phyloP scores from a whole-genome alignment of 2,329 filamentous ascomycete species.

The Pezicula rhizophila region DNA sequence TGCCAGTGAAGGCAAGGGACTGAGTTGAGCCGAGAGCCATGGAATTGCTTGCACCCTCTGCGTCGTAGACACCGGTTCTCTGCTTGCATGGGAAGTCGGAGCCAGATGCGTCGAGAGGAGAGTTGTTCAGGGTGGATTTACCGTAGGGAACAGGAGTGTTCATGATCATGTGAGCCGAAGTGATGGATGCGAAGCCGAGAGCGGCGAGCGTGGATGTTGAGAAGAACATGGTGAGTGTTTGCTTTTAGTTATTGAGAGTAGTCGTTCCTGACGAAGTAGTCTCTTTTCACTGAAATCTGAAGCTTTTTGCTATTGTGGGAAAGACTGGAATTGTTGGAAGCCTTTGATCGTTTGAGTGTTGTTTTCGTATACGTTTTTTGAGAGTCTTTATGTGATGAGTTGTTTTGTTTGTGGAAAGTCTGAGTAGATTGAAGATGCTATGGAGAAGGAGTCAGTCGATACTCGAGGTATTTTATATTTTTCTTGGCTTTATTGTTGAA shows the following conservation, averaged over 20 bases:
- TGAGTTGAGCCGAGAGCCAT: slow-evolving; percentile 60
- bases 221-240: slow-evolving; percentile 35
- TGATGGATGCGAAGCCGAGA: slow-evolving; percentile 51
- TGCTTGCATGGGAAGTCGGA: slow-evolving; percentile 80
- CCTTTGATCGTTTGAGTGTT: neutral
- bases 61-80: slow-evolving; percentile 39
- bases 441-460: no score
- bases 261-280: slow-evolving; percentile 21
- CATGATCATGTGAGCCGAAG: slow-evolving; percentile 74
- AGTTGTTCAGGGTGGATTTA: slow-evolving; percentile 46
- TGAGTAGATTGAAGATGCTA: no score
- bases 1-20: slow-evolving; percentile 59
- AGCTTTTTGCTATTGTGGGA: neutral
- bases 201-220: slow-evolving; percentile 46
- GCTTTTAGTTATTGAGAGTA: slow-evolving; percentile 5
- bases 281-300: slow-evolving; percentile 4
- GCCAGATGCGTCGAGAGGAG: slow-evolving; percentile 55
- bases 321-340: neutral
- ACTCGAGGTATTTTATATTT: no score
- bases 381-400: no score
- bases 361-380: no score
- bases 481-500: no score
- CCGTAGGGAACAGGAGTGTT: slow-evolving; percentile 58
- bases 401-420: no score
- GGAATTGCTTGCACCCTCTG: slow-evolving; percentile 44